Conservation (phyloP, 2,329 filamentous ascomycete genomes). For the Fusarium veterinarium region DNA sequence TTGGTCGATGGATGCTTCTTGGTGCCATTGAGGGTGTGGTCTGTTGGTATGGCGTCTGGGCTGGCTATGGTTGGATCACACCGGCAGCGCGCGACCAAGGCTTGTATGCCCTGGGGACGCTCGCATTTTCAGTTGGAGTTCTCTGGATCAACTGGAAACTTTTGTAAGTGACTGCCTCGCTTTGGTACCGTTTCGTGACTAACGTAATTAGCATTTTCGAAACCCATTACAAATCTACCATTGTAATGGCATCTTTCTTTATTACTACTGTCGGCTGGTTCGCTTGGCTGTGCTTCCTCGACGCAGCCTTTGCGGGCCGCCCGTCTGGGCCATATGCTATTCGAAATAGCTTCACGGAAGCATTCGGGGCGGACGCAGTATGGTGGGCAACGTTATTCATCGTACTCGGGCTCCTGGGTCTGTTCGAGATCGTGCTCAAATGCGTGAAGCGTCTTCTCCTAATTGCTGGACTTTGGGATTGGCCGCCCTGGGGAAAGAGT, state of each 20-base stretch:
- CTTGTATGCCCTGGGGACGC: constrained; percentile 78
- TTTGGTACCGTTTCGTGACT: constrained; percentile 18
- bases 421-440: constrained; percentile 74
- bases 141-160: constrained; percentile 81
- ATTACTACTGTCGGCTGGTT: constrained; percentile 75
- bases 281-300: constrained; percentile 79
- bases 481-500: constrained; percentile 56
- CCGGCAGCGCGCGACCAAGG: constrained; percentile 71
- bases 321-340: constrained; percentile 73
- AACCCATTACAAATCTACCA: constrained; percentile 77
- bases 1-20: constrained; percentile 81
- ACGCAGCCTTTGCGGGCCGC: constrained; percentile 65
- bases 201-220: constrained; percentile 69
- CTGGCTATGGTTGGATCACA: constrained; percentile 60
- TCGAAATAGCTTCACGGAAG: constrained; percentile 70
- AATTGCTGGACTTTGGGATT: constrained; percentile 59
- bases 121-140: constrained; percentile 78
- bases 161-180: constrained; percentile 63
- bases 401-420: constrained; percentile 67
- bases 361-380: constrained; percentile 73
- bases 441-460: constrained; percentile 59
- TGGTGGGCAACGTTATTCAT: constrained; percentile 82
- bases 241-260: constrained; percentile 69
- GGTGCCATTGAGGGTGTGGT: constrained; percentile 78
- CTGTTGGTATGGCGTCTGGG: constrained; percentile 74